Evolutionary conservation across 2,329 filamentous ascomycete genomes (phyloP), one percentile per base, ranked within the genome.

Genomic region (Akanthomyces uredinophilus): DNA sequence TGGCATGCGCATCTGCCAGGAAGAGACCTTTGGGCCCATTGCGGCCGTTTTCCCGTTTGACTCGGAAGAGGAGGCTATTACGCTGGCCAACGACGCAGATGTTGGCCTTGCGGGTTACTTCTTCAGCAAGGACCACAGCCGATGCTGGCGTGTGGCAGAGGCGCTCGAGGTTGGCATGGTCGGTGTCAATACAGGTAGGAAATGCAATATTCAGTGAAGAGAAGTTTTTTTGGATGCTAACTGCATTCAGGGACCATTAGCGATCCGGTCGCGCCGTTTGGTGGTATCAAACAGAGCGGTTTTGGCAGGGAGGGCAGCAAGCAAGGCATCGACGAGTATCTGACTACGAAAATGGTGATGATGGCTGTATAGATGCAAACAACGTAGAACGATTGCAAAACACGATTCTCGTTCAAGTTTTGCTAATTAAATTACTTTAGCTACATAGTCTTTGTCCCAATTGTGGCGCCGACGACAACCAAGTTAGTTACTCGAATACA

Each of bases 261-360:
- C 11, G 79, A 81, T 58, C 66, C 68, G 0, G 71, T 70, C 18
- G 66, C 70, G 3, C 72, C 73, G 0, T 75, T 75, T 65, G 73
- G 73, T 0, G 73, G 73, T 10, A 66, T 73, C 5, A 75, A 75
- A 62, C 67, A 73, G 61, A 71, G 69, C 6, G 72, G 73, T 0
- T 72, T 72, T 22, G 72, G 73, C 0, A 63, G 69, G 13, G 73
- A 75, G 50, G 91, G 91, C 10, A 89, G 87, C 65, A 83, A 86
- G 72, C 90, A 92, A 64, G 90, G 90, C 18, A 86, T 92, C 64
- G 84, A 87, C 16, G 91, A 94, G 75, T 94, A 92, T 71, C 81
- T 88, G 71, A 76, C 84, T 46, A 88, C 88, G 65, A 94, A 94
- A 81, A 90, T 83, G 70, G 69, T 78, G 29, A 78, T 60, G 54